Evolutionary conservation across 306 rosid genomes (phyloP), one percentile per base, ranked within the genome.

Genomic region (Arachis hypogaea): DNA sequence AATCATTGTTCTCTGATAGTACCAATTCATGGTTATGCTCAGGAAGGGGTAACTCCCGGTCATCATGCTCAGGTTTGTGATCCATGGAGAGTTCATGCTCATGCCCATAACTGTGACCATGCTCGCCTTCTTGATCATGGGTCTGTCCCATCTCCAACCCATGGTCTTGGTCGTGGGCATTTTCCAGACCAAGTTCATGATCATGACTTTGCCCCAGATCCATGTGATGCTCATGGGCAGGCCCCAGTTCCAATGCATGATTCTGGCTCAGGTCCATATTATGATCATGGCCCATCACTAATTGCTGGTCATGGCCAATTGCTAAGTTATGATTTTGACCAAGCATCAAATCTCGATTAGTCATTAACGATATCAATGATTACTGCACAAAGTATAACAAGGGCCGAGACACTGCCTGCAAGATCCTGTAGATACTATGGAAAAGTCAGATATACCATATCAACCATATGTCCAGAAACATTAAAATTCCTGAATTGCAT

Each of bases 291-390:
- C 79, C 85, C 76, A 88, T 62, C 74, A 83, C 84, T 83, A 84
- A 63, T 40, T 80, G 96, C 74, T 83, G 98, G 76, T 88, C 89
- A 77, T 86, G 97, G 70, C 90, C 88, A 46, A 78, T 86, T 7
- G 86, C 87, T 72, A 85, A 58, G 82, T 77, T 87, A 74, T 85
- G 96, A 81, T 72, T 85, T 73, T 87, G 90, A 54, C 90, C 93
- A 66, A 93, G 87, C 58, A 93, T 82, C 85, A 90, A 62, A 46
- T 90, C 96, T 72, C 90, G 90, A 82, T 83, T 87, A 45, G 96
- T 88, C 96, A 90, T 89, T 82, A 77, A 69, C 59, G 73, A 51
- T 50, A 75, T 62, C 55, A 61, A 81, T 69, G 38, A 33, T 33
- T 4, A 33, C 38, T 33, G 3, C 68, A 46, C 72, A 14, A 59